Evolutionary conservation across 768 basidiomycete species (phyloP), one percentile per base, ranked within the genome.

Genomic region (Daedaleopsis sinensis): DNA sequence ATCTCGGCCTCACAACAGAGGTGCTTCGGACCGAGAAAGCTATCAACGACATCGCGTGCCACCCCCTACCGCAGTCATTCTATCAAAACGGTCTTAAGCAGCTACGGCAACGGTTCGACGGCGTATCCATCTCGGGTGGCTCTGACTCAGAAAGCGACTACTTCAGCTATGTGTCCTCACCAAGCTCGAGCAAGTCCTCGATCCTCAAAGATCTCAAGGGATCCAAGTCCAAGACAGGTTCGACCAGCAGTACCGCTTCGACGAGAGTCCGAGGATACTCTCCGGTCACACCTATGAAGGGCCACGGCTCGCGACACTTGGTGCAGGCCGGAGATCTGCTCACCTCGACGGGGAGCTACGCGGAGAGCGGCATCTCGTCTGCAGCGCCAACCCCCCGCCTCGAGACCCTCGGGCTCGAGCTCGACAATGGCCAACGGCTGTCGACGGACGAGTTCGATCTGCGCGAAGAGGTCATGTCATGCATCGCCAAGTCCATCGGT

Each of bases 401-500:
- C 38, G 70, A 77, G 62, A 51, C 5, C 4, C 49, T 46, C 48
- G 59, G 9, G 1, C 49, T 46, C 52, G 59, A 39, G 36, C 38
- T 46, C 13, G 23, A 39, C 16, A 69, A 49, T 66, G 39, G 11
- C 11, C 64, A 32, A 62, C 66, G 44, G 71, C 72, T 79, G 55
- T 73, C 80, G 36, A 78, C 77, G 9, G 90, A 89, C 24, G 93
- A 96, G 21, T 96, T 98, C 66, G 94, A 98, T 72, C 84, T 98
- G n/a, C 85, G 93, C 38, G 93, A 95, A 66, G 95, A 93, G 66
- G 96, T 99, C 36, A 95, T 98, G 94, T 90, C 91, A 0, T 96
- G 94, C 73, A 96, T 99, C 62, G 95, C 96, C 1, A 96, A 96
- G 73, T 96, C 94, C 2, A 98, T 99, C 59, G 97, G 97, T 4